Base-by-base conservation (phyloP, 2,329 filamentous ascomycete species). In the Camptophora hylomeconis region DNA sequence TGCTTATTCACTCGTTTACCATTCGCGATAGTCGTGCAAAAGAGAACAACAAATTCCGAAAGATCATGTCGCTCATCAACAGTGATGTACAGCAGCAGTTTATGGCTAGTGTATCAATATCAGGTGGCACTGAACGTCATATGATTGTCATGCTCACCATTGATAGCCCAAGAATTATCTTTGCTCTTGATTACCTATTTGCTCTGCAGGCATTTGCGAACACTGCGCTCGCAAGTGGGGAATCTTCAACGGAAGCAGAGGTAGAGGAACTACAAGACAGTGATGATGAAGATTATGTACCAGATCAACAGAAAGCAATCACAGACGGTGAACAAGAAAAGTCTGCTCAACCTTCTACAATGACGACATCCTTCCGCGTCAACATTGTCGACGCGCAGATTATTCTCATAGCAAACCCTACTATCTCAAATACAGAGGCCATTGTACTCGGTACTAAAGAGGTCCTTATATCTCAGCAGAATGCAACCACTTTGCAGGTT, bases 41-140 rank as follows among this genome's bases (percentile, higher is more conserved):
- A 30, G 86, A 92, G 45, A 80, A 78, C 4, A 98, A 94, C 61
- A 94, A 92, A 50, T 99, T 92, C 65, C 75, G 84, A 28, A 92
- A 87, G 52, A 94, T 98, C 57, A 95, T 98, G 89, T 86, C 86
- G 2, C 76, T 92, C 31, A 84, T 86, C 47, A 95, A 94, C 54
- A 87, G 84, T 44, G 79, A 86, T 32, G 84, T 89, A 31, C 71
- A 74, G 24, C 86, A 95, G 52, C 92, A 99, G 45, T 86, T 98
- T 48, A 98, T 98, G 89, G 89, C 89, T 11, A 94, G 80, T 50
- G 62, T 98, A 3, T 92, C 86, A 0, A 92, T 98, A 55, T 84
- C 86, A 1, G 81, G 84, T 10, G 84, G 84, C 3, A 63, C 74
- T 18, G 79, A 93, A 21, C 73, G 75, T 35, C 81, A 75, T 49